These are phyloP conservation scores for Cucurbita ficifolia DNA, from an alignment of 306 rosid species.

Conservation along the genomic window DNA sequence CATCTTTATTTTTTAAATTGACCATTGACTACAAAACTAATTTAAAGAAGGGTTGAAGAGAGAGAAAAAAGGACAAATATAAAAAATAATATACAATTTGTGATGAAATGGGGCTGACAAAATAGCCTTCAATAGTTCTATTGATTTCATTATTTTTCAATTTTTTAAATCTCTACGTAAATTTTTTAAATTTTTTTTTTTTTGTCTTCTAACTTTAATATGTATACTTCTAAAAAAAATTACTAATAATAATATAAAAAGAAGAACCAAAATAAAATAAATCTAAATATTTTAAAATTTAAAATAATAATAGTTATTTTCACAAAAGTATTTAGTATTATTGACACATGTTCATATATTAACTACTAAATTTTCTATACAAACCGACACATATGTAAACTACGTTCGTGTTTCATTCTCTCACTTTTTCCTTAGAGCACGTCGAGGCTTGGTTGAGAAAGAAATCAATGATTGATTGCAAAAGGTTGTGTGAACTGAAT, in stretches of 20 bases:
- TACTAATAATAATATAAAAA: too few relatives aligned
- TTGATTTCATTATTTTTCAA: neutral
- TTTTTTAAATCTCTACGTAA: neutral
- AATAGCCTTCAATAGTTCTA: neutral
- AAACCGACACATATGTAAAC: too few relatives aligned
- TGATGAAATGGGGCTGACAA: neutral
- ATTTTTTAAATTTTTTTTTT: too few relatives aligned
- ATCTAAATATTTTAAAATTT: too few relatives aligned
- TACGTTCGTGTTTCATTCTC: neutral
- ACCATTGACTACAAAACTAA: neutral
- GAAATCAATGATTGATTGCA: neutral
- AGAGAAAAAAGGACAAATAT: neutral
- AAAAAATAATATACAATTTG: neutral
- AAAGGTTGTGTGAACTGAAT: neutral
- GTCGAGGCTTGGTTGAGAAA: neutral
- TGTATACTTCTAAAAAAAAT: too few relatives aligned
- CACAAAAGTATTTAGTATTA: too few relatives aligned
- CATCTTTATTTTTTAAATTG: neutral
- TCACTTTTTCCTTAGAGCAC: neutral
- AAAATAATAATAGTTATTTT: too few relatives aligned
- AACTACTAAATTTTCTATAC: too few relatives aligned
- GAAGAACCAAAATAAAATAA: neutral
- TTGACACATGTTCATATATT: too few relatives aligned
- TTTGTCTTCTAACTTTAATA: too few relatives aligned
- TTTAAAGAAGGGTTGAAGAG: neutral